A percentile compares a stretch with the other conserved stretches of the same genome.
These are phyloP conservation scores for Excoecaria cochinchinensis DNA, from an alignment of 345 rosid species.

Conservation along the genomic window DNA sequence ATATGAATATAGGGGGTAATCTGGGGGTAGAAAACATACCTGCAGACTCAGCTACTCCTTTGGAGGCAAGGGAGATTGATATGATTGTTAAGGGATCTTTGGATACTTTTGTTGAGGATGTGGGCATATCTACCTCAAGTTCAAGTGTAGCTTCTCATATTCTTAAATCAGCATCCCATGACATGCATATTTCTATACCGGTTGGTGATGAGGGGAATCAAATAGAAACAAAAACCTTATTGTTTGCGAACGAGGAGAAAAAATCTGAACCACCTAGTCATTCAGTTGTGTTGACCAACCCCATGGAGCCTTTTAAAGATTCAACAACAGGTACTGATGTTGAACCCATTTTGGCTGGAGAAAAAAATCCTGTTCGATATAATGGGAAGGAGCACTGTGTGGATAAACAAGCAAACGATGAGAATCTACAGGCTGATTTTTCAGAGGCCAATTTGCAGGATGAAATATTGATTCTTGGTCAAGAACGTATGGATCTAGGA, in stretches of 20 bases:
- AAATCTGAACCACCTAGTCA: conserved; percentile 24
- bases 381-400: conserved; percentile 12
- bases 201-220: conserved; percentile 30
- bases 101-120: conserved; percentile 34
- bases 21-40: conserved; percentile 15
- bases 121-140: conserved; percentile 28
- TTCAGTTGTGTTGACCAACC: conserved; percentile 28
- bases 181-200: conserved; percentile 21
- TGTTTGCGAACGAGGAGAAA: conserved; percentile 22
- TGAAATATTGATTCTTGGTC: conserved; percentile 58
- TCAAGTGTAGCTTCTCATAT: conserved; percentile 27
- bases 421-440: conserved; percentile 33
- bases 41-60: conserved; percentile 29
- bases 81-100: conserved; percentile 22
- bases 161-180: conserved; percentile 28
- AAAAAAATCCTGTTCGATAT: conserved; percentile 26
- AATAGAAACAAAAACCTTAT: conserved; percentile 27
- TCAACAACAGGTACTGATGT: conserved; percentile 19
- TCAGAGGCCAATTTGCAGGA: conserved; percentile 62
- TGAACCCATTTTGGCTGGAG: conserved; percentile 33
- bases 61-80: conserved; percentile 21
- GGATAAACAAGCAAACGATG: conserved; percentile 27
- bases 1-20: conserved; percentile 5
- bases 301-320: conserved; percentile 29
- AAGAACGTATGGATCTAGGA: conserved; percentile 60